A percentile compares a stretch with the other conserved stretches of the same genome.
Evolutionary conservation across 2,329 filamentous ascomycete genomes (phyloP).

Genomic region (Calcarisporium arbuscula): DNA sequence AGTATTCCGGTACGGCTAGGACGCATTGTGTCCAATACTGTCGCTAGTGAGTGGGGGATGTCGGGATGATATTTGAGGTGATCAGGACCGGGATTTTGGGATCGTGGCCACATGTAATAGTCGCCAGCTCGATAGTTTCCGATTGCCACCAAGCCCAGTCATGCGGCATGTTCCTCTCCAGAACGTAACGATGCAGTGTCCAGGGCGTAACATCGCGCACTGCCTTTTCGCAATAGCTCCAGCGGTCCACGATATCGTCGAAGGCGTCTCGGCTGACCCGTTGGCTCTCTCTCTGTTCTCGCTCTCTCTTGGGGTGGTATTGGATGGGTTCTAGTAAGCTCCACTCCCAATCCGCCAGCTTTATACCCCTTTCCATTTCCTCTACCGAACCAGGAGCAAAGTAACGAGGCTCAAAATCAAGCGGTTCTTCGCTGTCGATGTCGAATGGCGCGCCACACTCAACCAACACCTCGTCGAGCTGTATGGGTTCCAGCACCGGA

Average conservation of each 20-base stretch:
- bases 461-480: not conserved
- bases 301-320: no score
- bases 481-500: not conserved
- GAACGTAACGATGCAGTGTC: not conserved
- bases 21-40: slow-evolving; percentile 1
- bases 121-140: not conserved
- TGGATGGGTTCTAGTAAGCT: no score
- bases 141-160: not conserved
- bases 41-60: slow-evolving; percentile 6
- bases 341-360: no score
- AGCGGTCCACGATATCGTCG: not conserved
- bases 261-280: not conserved
- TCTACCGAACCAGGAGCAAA: slow-evolving; percentile 8
- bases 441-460: slow-evolving; percentile 7
- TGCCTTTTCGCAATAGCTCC: not conserved
- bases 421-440: slow-evolving; percentile 10
- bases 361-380: no score
- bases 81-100: no score
- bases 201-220: not conserved
- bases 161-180: not conserved
- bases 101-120: slow-evolving; percentile 4
- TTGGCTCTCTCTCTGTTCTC: no score
- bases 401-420: slow-evolving; percentile 10
- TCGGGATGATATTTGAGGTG: not conserved
- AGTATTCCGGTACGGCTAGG: not conserved